These are phyloP conservation scores for Cokeromyces recurvatus DNA, from an alignment of 371 early-diverging fungal species.

Conservation along the genomic window DNA sequence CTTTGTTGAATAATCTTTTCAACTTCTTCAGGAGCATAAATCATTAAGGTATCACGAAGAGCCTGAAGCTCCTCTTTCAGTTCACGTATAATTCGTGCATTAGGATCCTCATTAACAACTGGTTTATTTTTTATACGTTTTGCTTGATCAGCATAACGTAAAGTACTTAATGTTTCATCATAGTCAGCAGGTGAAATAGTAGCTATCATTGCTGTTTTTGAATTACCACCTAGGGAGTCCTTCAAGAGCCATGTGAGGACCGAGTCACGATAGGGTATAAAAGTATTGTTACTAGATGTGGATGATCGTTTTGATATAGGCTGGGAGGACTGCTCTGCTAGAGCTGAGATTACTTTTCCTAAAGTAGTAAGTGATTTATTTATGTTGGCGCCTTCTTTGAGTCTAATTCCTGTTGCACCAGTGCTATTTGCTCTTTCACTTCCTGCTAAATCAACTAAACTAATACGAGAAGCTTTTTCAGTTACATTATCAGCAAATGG, in stretches of 20 bases:
- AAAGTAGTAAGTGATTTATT: conserved; percentile 93
- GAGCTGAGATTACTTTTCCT: conserved; percentile 94
- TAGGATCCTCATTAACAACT: conserved; percentile 84
- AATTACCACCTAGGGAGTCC: conserved; percentile 87
- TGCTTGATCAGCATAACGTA: conserved; percentile 91
- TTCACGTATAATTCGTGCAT: conserved; percentile 71
- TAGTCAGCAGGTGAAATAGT: conserved; percentile 73
- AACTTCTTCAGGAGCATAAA: conserved; percentile 47
- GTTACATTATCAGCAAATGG: conserved; percentile 19
- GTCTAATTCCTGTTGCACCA: conserved; percentile 87
- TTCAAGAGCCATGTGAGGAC: conserved; percentile 93
- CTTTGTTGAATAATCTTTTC: conserved; percentile 10
- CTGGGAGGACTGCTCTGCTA: conserved; percentile 67
- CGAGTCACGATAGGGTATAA: conserved; percentile 76
- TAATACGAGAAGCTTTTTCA: conserved; percentile 48
- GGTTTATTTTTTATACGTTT: conserved; percentile 87
- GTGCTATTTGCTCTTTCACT: conserved; percentile 94
- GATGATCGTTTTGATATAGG: not conserved
- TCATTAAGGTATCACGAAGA: conserved; percentile 55
- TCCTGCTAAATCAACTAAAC: conserved; percentile 87
- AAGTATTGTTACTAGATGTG: conserved; percentile 12
- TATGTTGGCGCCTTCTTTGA: conserved; percentile 98
- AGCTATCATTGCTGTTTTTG: conserved; percentile 89
- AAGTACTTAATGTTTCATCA: conserved; percentile 87
- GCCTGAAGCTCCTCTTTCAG: conserved; percentile 74